phyloP scores from a whole-genome alignment of 148 eudicot species.

The Fagopyrum esculentum region DNA sequence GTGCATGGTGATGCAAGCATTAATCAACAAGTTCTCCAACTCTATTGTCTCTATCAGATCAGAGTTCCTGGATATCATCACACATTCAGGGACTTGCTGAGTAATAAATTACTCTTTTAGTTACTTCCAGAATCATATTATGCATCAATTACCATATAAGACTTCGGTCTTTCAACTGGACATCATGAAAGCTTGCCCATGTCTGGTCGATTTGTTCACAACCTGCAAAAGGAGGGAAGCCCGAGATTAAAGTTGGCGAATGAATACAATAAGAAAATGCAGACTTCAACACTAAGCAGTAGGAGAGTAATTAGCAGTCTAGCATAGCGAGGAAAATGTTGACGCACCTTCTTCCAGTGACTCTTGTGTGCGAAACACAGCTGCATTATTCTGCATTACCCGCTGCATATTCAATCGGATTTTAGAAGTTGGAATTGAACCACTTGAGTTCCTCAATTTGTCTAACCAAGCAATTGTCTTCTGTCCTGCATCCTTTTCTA shows the following conservation, averaged over 20 bases:
- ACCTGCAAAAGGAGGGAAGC: constrained; percentile 37
- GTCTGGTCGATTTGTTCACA: constrained; percentile 79
- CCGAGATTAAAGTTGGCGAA: no score
- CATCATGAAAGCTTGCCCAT: constrained; percentile 95
- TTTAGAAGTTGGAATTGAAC: constrained; percentile 77
- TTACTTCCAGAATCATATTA: no score
- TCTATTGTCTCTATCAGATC: constrained; percentile 96
- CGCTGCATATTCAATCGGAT: constrained; percentile 94
- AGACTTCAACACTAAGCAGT: not conserved
- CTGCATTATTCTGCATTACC: constrained; percentile 93
- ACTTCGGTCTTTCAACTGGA: constrained; percentile 75
- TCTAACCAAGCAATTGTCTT: constrained; percentile 89
- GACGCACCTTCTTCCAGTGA: constrained; percentile 83
- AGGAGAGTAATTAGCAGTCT: not conserved
- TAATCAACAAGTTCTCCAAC: constrained; percentile 88
- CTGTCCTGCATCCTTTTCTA: constrained; percentile 84
- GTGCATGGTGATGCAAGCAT: constrained; percentile 95
- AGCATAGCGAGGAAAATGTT: no score
- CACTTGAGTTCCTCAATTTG: constrained; percentile 78
- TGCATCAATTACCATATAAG: constrained; percentile 62
- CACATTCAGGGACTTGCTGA: not conserved
- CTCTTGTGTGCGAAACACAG: constrained; percentile 91
- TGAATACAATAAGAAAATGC: not conserved
- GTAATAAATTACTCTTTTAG: not conserved
- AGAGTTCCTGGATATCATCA: constrained; percentile 57